Conservation (phyloP, 2,329 filamentous ascomycete species). For the Exophiala dermatitidis region DNA sequence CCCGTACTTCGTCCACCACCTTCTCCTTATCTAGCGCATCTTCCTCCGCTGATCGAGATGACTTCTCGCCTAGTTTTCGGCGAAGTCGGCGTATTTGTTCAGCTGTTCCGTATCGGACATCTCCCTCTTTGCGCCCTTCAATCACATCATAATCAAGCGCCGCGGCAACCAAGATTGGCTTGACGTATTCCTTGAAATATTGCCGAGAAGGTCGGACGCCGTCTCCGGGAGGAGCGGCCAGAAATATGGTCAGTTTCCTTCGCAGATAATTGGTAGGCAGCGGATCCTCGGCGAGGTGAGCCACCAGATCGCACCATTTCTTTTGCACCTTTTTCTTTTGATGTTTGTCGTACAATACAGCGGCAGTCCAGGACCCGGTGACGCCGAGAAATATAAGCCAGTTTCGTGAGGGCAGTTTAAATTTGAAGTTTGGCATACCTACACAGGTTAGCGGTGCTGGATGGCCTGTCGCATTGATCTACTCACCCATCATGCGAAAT, state of each 20-base stretch:
- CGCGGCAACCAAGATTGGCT: slow-evolving; percentile 81
- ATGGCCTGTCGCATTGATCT: not conserved
- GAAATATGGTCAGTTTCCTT: slow-evolving; percentile 75
- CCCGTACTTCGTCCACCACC: slow-evolving; percentile 56
- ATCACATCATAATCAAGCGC: slow-evolving; percentile 95
- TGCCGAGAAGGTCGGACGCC: slow-evolving; percentile 78
- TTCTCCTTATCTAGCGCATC: slow-evolving; percentile 49
- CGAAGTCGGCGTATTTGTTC: slow-evolving; percentile 69
- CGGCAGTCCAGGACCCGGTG: slow-evolving; percentile 67
- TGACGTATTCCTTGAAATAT: slow-evolving; percentile 92
- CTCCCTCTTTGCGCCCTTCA: slow-evolving; percentile 86
- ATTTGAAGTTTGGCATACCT: slow-evolving; percentile 77
- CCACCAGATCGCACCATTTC: slow-evolving; percentile 79
- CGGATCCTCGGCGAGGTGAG: slow-evolving; percentile 72
- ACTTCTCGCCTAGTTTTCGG: slow-evolving; percentile 53
- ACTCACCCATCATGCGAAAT: slow-evolving; percentile 60
- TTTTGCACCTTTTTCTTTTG: slow-evolving; percentile 79
- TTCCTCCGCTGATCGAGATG: slow-evolving; percentile 37
- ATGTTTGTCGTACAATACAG: slow-evolving; percentile 84
- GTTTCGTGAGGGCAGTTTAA: slow-evolving; percentile 85
- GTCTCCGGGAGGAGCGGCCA: slow-evolving; percentile 81
- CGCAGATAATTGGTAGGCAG: slow-evolving; percentile 67
- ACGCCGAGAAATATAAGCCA: slow-evolving; percentile 93
- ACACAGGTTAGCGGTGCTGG: slow-evolving; percentile 14
- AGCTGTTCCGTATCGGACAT: slow-evolving; percentile 77